A percentile compares a stretch with the other conserved stretches of the same genome.
Conservation (phyloP, 73 alveolate genomes). For the Tetrahymena thermophila region DNA sequence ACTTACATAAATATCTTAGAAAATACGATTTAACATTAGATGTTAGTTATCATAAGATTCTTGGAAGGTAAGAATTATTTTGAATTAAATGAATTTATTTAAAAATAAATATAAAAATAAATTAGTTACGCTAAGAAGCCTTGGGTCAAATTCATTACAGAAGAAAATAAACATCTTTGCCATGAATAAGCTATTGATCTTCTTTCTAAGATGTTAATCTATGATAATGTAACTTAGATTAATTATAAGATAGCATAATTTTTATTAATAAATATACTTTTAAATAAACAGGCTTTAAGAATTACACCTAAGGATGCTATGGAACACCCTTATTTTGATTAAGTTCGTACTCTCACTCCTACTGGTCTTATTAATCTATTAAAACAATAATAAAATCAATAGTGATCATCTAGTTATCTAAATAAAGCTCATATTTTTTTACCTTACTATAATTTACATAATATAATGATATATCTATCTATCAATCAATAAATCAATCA, state of each 20-base stretch:
- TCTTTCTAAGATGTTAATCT: slow-evolving; percentile 86
- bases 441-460: background rate
- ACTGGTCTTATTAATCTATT: background rate
- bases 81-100: background rate
- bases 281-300: slow-evolving; percentile 47
- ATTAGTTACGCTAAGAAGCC: slow-evolving; percentile 31
- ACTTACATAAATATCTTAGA: slow-evolving; percentile 37
- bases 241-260: background rate
- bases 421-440: background rate
- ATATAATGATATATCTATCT: background rate
- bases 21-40: slow-evolving; percentile 53
- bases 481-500: background rate
- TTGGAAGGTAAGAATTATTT: slow-evolving; percentile 28
- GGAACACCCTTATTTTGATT: slow-evolving; percentile 90
- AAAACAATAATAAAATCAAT: background rate
- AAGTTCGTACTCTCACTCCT: slow-evolving; percentile 44
- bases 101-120: background rate
- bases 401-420: background rate
- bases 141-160: slow-evolving; percentile 61
- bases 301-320: slow-evolving; percentile 93
- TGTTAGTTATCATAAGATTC: slow-evolving; percentile 44
- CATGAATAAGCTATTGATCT: slow-evolving; percentile 91
- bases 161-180: slow-evolving; percentile 80
- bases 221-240: slow-evolving; percentile 70
- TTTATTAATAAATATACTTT: background rate